Evolutionary conservation across 169 alveolate species (phyloP).

Genomic region (Theileria annulata): DNA sequence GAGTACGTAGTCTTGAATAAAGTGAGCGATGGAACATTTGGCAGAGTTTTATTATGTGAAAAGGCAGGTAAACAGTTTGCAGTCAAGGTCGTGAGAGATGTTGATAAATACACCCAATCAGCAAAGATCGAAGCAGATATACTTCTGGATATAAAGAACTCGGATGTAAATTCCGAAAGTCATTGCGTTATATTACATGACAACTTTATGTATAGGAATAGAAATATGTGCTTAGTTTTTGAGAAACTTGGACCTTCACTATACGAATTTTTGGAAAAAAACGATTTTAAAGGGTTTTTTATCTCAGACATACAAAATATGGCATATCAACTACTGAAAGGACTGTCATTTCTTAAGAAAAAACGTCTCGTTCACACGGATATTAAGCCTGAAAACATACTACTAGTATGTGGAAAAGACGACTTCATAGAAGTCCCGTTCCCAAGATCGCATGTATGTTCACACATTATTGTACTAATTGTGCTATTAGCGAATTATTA

Average conservation of each 20-base stretch:
- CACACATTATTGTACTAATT: neutral
- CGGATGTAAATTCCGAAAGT: constrained; percentile 84
- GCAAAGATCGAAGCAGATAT: constrained; percentile 96
- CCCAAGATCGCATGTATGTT: constrained; percentile 66
- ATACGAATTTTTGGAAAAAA: constrained; percentile 90
- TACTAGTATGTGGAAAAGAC: constrained; percentile 76
- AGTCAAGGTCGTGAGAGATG: constrained; percentile 91
- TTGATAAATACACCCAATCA: constrained; percentile 90
- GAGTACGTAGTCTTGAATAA: constrained; percentile 83
- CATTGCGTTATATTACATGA: constrained; percentile 88
- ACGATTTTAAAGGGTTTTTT: constrained; percentile 91
- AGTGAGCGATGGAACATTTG: constrained; percentile 98
- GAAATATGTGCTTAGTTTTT: constrained; percentile 91
- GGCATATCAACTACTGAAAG: constrained; percentile 90
- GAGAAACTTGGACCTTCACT: constrained; percentile 95
- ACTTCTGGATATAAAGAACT: constrained; percentile 80
- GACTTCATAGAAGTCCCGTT: constrained; percentile 72
- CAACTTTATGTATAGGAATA: constrained; percentile 84
- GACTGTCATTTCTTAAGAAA: constrained; percentile 89
- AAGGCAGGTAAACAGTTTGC: constrained; percentile 85
- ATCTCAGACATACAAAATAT: constrained; percentile 88
- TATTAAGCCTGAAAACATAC: constrained; percentile 96
- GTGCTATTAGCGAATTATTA: neutral
- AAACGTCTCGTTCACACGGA: constrained; percentile 96
- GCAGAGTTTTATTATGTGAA: constrained; percentile 92